A percentile compares a stretch with the other conserved stretches of the same genome.
Conservation (phyloP, 1,139 yeast species). For the Magnusiomyces suaveolens region DNA sequence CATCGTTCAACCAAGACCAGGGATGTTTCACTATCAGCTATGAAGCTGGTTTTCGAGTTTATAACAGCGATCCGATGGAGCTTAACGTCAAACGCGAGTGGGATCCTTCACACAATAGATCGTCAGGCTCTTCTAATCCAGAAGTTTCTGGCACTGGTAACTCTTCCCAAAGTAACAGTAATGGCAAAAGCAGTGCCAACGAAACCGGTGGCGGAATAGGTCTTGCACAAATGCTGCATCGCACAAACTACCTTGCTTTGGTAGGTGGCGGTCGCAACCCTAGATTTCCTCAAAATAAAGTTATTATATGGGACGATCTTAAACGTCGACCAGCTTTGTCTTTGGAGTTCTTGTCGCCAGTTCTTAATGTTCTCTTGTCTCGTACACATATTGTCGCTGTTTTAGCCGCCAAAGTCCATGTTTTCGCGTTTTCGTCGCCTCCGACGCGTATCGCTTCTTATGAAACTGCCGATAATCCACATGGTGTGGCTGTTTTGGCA, state of each 20-base stretch:
- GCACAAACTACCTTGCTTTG: slow-evolving; percentile 80
- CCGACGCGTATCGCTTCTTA: slow-evolving; percentile 61
- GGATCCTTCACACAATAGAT: slow-evolving; percentile 12
- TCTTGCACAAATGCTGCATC: slow-evolving; percentile 66
- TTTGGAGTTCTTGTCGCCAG: slow-evolving; percentile 66
- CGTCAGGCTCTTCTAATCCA: slow-evolving; percentile 16
- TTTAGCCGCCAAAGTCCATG: slow-evolving; percentile 53
- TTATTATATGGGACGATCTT: slow-evolving; percentile 82
- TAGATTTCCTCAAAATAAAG: slow-evolving; percentile 62
- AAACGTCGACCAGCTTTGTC: slow-evolving; percentile 66
- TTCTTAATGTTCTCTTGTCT: slow-evolving; percentile 63
- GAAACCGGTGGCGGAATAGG: slow-evolving; percentile 52
- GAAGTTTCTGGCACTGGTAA: not conserved
- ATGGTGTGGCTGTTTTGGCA: slow-evolving; percentile 57
- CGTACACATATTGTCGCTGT: slow-evolving; percentile 68
- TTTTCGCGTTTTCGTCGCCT: slow-evolving; percentile 72
- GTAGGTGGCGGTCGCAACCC: slow-evolving; percentile 86
- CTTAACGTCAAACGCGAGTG: slow-evolving; percentile 54
- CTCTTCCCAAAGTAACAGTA: slow-evolving; percentile 1
- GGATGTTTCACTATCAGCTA: slow-evolving; percentile 83
- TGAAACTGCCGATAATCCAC: slow-evolving; percentile 61
- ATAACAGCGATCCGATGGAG: slow-evolving; percentile 79
- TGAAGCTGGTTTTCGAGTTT: slow-evolving; percentile 77
- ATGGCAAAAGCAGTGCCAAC: not conserved
- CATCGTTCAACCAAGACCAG: slow-evolving; percentile 78